Evolutionary conservation across 495 filamentous ascomycete genomes (phyloP).

Genomic region (Aspergillus sparsus): DNA sequence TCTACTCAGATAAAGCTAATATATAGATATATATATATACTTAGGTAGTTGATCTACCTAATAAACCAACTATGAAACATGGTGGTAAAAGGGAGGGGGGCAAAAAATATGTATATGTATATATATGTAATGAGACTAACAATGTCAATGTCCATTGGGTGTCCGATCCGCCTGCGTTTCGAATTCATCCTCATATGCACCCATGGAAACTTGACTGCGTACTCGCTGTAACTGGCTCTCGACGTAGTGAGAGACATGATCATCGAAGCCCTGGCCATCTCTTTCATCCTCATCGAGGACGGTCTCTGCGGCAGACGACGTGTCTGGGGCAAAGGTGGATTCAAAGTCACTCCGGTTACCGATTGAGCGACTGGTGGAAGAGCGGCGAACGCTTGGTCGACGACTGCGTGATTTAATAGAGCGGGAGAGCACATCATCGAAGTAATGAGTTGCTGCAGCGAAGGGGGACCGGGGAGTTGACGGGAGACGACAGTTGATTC

Average conservation of each 20-base stretch:
- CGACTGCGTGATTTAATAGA: constrained; percentile 41
- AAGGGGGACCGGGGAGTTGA: constrained; percentile 88
- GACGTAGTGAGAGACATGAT: constrained; percentile 70
- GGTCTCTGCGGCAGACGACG: constrained; percentile 27
- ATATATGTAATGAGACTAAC: not conserved
- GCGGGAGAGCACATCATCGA: constrained; percentile 82
- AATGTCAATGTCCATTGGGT: constrained; percentile 31
- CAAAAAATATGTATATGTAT: not conserved
- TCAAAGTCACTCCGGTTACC: constrained; percentile 80
- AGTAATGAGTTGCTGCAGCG: constrained; percentile 84
- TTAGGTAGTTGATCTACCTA: too few relatives aligned
- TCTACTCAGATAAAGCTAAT: too few relatives aligned
- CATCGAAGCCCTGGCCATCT: constrained; percentile 56
- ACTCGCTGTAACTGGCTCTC: constrained; percentile 67
- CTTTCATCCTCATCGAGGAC: constrained; percentile 37
- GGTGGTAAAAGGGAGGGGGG: not conserved
- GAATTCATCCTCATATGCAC: constrained; percentile 61
- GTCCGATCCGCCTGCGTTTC: constrained; percentile 48
- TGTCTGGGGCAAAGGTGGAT: constrained; percentile 40
- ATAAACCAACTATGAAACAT: not conserved
- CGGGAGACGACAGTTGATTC: constrained; percentile 86
- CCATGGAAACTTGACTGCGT: constrained; percentile 52
- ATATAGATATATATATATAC: too few relatives aligned
- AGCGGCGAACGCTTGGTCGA: constrained; percentile 65
- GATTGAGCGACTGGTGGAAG: constrained; percentile 84